phyloP scores from a whole-genome alignment of 2,329 filamentous ascomycete genomes.

The Pseudogymnoascus sp. region DNA sequence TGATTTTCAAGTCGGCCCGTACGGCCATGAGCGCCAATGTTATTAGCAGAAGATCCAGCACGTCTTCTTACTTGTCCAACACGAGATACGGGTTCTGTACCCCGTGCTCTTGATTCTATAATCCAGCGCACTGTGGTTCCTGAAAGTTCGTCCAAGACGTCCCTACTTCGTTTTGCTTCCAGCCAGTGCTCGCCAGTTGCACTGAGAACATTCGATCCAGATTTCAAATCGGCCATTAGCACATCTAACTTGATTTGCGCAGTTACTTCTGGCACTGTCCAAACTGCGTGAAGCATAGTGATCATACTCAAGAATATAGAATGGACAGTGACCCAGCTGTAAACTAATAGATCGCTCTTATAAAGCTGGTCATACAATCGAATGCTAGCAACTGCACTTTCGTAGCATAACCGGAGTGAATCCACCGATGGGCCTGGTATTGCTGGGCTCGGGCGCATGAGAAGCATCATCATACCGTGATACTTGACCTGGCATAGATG shows the following conservation, averaged over 20 bases:
- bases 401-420: constrained; percentile 34
- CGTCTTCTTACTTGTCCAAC: background rate
- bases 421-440: constrained; percentile 39
- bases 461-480: constrained; percentile 39
- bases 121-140: constrained; percentile 27
- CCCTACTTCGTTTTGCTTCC: constrained; percentile 38
- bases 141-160: constrained; percentile 35
- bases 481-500: constrained; percentile 37
- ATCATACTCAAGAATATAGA: constrained; percentile 39
- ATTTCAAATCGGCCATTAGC: constrained; percentile 34
- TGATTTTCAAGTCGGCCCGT: background rate
- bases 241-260: constrained; percentile 30
- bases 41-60: background rate
- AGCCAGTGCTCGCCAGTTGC: constrained; percentile 44
- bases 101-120: constrained; percentile 7
- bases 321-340: constrained; percentile 42
- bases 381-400: constrained; percentile 35
- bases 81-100: background rate
- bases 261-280: constrained; percentile 36
- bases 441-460: constrained; percentile 42
- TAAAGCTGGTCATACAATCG: constrained; percentile 36
- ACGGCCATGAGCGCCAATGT: background rate
- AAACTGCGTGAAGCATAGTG: constrained; percentile 43
- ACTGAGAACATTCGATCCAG: constrained; percentile 38
- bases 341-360: constrained; percentile 34